phyloP scores from a whole-genome alignment of 2,329 filamentous ascomycete genomes.

The Aureobasidium leucospermi region DNA sequence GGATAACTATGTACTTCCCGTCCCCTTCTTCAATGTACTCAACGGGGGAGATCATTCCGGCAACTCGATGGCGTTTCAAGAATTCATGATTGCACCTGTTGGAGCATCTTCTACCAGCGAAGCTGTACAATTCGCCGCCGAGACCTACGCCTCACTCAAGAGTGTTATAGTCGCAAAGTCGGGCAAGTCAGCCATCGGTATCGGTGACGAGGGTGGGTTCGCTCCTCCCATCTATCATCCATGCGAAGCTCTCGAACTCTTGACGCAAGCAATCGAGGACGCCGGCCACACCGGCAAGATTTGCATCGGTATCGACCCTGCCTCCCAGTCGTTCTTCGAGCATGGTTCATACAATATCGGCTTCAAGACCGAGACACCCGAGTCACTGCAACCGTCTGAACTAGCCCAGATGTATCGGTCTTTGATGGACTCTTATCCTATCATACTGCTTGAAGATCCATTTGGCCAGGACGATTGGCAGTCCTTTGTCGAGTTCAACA shows the following conservation, averaged over 20 bases:
- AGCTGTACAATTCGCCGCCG: constrained; percentile 18
- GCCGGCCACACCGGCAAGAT: constrained; percentile 24
- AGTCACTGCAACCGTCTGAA: constrained; percentile 21
- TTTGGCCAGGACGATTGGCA: constrained; percentile 37
- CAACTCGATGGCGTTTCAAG: constrained; percentile 67
- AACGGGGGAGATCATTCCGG: constrained; percentile 52
- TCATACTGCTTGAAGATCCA: constrained; percentile 35
- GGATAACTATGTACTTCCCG: constrained; percentile 84
- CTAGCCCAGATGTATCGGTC: constrained; percentile 27
- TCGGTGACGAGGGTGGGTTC: constrained; percentile 23
- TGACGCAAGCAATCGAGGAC: constrained; percentile 19
- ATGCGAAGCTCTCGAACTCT: constrained; percentile 20
- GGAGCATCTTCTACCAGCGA: constrained; percentile 16
- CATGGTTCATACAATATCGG: constrained; percentile 31
- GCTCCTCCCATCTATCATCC: constrained; percentile 21
- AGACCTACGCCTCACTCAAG: constrained; percentile 21
- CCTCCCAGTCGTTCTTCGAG: constrained; percentile 33
- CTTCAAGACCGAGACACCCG: constrained; percentile 28
- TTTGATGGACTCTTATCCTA: constrained; percentile 31
- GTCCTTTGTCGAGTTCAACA: constrained; percentile 31
- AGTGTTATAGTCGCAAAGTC: constrained; percentile 18
- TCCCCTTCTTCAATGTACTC: constrained; percentile 90
- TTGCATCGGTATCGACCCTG: constrained; percentile 36
- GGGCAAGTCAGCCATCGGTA: constrained; percentile 19
- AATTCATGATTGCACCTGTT: constrained; percentile 84